phyloP scores from a whole-genome alignment of 306 rosid species.

The Comarum palustre region DNA sequence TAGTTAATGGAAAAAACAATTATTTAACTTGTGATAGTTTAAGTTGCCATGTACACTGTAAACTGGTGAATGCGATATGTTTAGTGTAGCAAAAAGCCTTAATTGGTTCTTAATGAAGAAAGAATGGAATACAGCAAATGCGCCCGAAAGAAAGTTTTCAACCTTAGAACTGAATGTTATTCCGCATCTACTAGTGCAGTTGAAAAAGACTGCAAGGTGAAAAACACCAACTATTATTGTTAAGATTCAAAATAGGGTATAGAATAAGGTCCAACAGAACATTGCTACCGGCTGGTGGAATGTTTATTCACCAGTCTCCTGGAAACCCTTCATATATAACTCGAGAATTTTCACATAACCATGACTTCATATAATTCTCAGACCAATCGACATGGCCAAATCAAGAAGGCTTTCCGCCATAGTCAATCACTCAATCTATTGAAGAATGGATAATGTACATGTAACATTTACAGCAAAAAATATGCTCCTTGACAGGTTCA shows the following conservation, averaged over 20 bases:
- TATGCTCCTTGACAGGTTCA: constrained; percentile 70
- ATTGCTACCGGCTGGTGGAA: background rate
- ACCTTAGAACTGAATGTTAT: background rate
- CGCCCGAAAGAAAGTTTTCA: background rate
- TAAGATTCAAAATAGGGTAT: background rate
- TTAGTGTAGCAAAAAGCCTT: background rate
- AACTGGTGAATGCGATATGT: constrained; percentile 18
- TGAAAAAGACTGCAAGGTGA: background rate
- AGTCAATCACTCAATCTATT: background rate
- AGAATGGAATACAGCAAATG: background rate
- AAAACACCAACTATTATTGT: background rate
- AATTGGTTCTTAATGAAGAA: background rate
- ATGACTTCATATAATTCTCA: background rate
- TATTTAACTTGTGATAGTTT: constrained; percentile 20
- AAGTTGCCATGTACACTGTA: constrained; percentile 19
- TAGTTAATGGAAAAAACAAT: constrained; percentile 22
- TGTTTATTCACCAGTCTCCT: constrained; percentile 2
- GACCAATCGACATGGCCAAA: constrained; percentile 4
- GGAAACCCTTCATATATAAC: background rate
- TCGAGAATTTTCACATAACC: too few species aligned
- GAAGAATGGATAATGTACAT: constrained; percentile 27
- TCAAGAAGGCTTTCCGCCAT: background rate
- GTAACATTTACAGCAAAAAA: constrained; percentile 39
- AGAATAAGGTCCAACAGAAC: background rate
- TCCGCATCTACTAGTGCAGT: background rate